Evolutionary conservation across 2,329 filamentous ascomycete genomes (phyloP).

Genomic region (Lachnellula hyalina): DNA sequence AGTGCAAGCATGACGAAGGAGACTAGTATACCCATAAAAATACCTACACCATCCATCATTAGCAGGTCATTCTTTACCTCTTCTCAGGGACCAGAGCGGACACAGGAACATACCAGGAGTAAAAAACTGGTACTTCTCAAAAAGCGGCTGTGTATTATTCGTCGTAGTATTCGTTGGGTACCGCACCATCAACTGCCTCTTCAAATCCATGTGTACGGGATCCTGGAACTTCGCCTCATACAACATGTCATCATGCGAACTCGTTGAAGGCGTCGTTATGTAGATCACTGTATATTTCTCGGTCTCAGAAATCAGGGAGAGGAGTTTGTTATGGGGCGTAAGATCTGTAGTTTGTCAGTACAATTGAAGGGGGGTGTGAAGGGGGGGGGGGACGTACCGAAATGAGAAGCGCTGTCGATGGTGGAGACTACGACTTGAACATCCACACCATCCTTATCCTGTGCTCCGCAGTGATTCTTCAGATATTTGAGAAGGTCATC

Average conservation of each 20-base stretch:
- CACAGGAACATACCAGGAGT: slow-evolving; percentile 58
- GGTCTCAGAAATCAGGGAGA: slow-evolving; percentile 31
- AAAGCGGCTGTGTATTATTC: slow-evolving; percentile 53
- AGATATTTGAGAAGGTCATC: slow-evolving; percentile 42
- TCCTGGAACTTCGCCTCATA: slow-evolving; percentile 65
- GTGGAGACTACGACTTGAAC: background rate
- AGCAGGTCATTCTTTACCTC: background rate
- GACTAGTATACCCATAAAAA: slow-evolving; percentile 81
- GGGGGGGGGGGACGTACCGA: background rate
- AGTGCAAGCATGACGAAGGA: slow-evolving; percentile 69
- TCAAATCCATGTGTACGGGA: slow-evolving; percentile 65
- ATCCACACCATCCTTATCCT: background rate
- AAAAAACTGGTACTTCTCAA: slow-evolving; percentile 93
- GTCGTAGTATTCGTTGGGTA: slow-evolving; percentile 39
- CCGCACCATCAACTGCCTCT: slow-evolving; percentile 44
- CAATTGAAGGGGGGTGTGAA: background rate
- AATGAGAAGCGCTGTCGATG: no score
- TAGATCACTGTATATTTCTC: slow-evolving; percentile 68
- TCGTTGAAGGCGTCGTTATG: slow-evolving; percentile 51
- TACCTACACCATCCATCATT: slow-evolving; percentile 45
- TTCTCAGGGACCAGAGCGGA: background rate
- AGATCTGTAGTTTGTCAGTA: slow-evolving; percentile 22
- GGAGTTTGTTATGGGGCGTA: slow-evolving; percentile 19
- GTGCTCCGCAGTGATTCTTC: slow-evolving; percentile 39
- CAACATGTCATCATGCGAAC: background rate